These are phyloP conservation scores for Camptophora hylomeconis DNA, from an alignment of 2,329 filamentous ascomycete genomes.

Conservation along the genomic window DNA sequence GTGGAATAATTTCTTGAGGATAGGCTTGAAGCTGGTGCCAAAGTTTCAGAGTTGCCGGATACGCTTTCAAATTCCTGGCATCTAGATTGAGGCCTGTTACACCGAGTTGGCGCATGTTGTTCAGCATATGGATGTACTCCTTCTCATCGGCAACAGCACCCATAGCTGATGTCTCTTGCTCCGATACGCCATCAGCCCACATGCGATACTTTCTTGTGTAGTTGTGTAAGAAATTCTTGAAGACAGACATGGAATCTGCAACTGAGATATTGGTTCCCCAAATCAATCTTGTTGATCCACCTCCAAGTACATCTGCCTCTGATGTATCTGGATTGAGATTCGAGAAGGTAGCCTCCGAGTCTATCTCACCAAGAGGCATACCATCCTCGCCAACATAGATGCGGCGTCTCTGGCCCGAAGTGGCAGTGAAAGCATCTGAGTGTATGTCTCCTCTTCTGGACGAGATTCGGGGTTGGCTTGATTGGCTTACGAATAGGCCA, in stretches of 20 bases:
- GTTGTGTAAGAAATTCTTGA: slow-evolving; percentile 86
- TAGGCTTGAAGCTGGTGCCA: slow-evolving; percentile 94
- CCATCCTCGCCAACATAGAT: slow-evolving; percentile 54
- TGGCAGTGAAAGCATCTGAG: slow-evolving; percentile 54
- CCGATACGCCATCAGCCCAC: slow-evolving; percentile 72
- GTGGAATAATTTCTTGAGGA: slow-evolving; percentile 86
- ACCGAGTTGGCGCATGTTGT: slow-evolving; percentile 82
- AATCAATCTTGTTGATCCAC: slow-evolving; percentile 67
- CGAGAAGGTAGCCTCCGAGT: slow-evolving; percentile 52
- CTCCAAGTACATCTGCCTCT: slow-evolving; percentile 78
- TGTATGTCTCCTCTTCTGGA: slow-evolving; percentile 76
- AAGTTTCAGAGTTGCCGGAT: slow-evolving; percentile 81
- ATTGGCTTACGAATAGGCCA: slow-evolving; percentile 66
- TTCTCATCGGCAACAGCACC: slow-evolving; percentile 60
- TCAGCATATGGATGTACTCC: slow-evolving; percentile 72
- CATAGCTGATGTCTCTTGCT: slow-evolving; percentile 56
- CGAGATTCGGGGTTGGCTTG: slow-evolving; percentile 38
- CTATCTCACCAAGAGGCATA: slow-evolving; percentile 36
- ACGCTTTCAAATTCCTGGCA: slow-evolving; percentile 76
- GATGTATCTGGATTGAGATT: slow-evolving; percentile 72
- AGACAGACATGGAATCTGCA: slow-evolving; percentile 70
- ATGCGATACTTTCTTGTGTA: slow-evolving; percentile 90
- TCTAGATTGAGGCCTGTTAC: slow-evolving; percentile 78
- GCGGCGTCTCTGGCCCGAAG: slow-evolving; percentile 40
- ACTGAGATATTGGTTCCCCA: slow-evolving; percentile 98